These are phyloP conservation scores for Stephania japonica DNA, from an alignment of 164 flowering plant species.

Conservation along the genomic window DNA sequence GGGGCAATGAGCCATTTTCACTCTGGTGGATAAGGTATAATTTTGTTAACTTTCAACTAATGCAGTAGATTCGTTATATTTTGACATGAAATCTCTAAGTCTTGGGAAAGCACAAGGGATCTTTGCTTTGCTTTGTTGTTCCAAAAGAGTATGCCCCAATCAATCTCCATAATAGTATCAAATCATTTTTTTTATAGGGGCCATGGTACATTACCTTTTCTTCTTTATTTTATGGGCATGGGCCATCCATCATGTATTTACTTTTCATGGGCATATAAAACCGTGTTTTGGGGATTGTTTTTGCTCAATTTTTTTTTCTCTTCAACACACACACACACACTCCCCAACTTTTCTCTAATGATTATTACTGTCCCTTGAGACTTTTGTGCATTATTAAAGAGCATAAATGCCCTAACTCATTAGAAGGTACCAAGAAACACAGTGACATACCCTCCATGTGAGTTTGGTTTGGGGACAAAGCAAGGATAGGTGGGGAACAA, in stretches of 20 bases:
- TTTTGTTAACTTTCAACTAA: no score
- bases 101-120: background rate
- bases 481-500: constrained; percentile 26
- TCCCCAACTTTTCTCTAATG: background rate
- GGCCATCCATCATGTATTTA: background rate
- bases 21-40: no score
- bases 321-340: background rate
- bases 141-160: background rate
- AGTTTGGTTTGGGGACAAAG: constrained; percentile 44
- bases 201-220: background rate
- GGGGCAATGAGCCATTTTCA: no score
- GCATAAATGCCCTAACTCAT: constrained; percentile 5
- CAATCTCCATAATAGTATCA: background rate
- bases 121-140: background rate
- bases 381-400: background rate
- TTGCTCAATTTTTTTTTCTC: background rate
- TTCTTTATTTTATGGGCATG: background rate
- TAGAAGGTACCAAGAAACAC: constrained; percentile 9
- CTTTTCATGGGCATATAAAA: background rate
- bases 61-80: no score
- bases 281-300: constrained; percentile 1
- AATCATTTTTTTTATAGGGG: background rate
- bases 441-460: constrained; percentile 31
- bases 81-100: background rate
- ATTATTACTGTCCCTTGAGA: background rate